phyloP scores from a whole-genome alignment of 176 grass and related monocot genomes.

The Alloteropsis semialata region DNA sequence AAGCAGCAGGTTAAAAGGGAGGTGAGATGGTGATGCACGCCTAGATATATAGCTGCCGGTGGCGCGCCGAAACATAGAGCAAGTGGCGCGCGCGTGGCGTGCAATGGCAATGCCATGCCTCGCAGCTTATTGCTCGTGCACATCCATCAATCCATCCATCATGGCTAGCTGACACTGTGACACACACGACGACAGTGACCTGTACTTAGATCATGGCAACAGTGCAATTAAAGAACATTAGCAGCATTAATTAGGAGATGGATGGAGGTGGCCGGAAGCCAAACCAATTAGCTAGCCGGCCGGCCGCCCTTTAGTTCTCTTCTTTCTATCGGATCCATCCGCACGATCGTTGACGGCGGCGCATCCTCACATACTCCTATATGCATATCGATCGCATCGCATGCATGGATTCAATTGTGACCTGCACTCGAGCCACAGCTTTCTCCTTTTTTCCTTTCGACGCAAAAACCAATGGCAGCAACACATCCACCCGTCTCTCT shows the following conservation, averaged over 20 bases:
- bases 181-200: too few species aligned
- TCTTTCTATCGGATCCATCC: background rate
- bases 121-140: background rate
- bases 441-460: too few species aligned
- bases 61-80: background rate
- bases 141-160: background rate
- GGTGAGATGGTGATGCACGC: too few species aligned
- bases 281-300: background rate
- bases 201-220: background rate
- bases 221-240: background rate
- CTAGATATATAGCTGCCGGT: background rate
- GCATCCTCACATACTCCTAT: too few species aligned
- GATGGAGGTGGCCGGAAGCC: background rate
- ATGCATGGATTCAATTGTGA: background rate
- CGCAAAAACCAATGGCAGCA: too few species aligned
- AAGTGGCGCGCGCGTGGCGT: background rate
- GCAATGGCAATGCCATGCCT: background rate
- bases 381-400: background rate
- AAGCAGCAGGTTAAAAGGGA: too few species aligned
- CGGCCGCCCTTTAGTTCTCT: too few species aligned
- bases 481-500: too few species aligned
- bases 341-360: too few species aligned
- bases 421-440: slow-evolving; percentile 5
- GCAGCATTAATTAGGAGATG: background rate
- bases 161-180: too few species aligned